Percentiles rank a stretch among this genome's conserved stretches.
phyloP scores from a whole-genome alignment of 805 yeast genomes.

The Starmerella stigmatis region DNA sequence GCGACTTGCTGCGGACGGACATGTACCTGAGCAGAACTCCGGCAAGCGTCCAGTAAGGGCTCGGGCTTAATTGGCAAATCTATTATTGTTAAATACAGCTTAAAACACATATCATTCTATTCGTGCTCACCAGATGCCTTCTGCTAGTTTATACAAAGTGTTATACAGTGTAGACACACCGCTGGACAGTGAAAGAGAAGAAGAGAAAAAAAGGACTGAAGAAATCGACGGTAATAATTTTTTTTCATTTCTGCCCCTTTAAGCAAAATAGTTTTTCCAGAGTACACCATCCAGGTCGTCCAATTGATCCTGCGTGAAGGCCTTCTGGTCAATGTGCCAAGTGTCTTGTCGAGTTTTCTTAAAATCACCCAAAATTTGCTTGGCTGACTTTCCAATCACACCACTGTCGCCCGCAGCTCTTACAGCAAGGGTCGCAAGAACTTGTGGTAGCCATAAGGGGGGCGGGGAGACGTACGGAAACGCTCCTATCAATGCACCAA shows the following conservation, averaged over 20 bases:
- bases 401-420: conserved; percentile 68
- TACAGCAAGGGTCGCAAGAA: conserved; percentile 57
- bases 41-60: conserved; percentile 16
- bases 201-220: too few species aligned
- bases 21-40: conserved; percentile 31
- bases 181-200: too few species aligned
- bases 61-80: neutral
- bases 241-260: neutral
- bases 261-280: conserved; percentile 85
- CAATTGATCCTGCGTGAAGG: conserved; percentile 65
- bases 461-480: conserved; percentile 88
- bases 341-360: conserved; percentile 90
- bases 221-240: too few species aligned
- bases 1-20: conserved; percentile 69
- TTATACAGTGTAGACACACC: too few species aligned
- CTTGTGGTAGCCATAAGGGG: conserved; percentile 76
- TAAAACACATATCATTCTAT: too few species aligned
- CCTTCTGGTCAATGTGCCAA: conserved; percentile 80
- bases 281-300: conserved; percentile 90
- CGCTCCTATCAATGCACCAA: conserved; percentile 80
- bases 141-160: too few species aligned
- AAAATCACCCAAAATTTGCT: conserved; percentile 67
- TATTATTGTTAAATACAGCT: neutral
- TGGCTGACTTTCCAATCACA: conserved; percentile 70
- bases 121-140: too few species aligned